Evolutionary conservation across 108 stramenopile species (phyloP).

Genomic region (Cyclotella kingstonii): DNA sequence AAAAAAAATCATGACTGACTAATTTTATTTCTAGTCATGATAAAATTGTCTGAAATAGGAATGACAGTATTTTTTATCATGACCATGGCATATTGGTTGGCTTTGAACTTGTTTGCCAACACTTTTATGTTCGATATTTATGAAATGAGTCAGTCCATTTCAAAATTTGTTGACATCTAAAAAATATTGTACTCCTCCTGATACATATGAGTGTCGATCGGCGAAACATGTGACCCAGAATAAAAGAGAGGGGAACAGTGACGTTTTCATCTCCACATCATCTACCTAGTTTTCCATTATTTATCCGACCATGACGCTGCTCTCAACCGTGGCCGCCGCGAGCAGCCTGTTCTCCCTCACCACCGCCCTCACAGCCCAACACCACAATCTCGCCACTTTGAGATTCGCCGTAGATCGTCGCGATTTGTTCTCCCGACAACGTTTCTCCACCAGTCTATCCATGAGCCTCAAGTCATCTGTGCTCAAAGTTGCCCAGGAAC

Average conservation of each 20-base stretch:
- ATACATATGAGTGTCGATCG: too few species aligned
- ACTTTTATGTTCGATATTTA: too few species aligned
- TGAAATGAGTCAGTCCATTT: too few species aligned
- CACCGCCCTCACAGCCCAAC: slow-evolving; percentile 16
- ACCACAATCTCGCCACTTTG: not conserved
- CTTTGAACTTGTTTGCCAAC: too few species aligned
- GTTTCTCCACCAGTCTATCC: slow-evolving; percentile 29
- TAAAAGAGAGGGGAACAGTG: not conserved
- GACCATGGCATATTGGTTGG: too few species aligned
- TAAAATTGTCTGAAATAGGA: too few species aligned
- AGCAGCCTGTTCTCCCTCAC: slow-evolving; percentile 9
- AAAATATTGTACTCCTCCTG: too few species aligned
- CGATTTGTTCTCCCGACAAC: not conserved
- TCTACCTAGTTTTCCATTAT: not conserved
- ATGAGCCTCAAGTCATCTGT: slow-evolving; percentile 41
- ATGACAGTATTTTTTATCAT: too few species aligned
- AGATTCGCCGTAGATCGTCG: not conserved
- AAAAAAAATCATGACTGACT: too few species aligned
- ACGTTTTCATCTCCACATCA: not conserved
- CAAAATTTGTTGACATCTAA: too few species aligned
- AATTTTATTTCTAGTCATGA: too few species aligned
- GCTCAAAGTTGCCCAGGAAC: slow-evolving; percentile 7
- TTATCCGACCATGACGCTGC: slow-evolving; percentile 8
- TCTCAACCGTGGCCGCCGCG: slow-evolving; percentile 8
- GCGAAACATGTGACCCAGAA: too few species aligned